Evolutionary conservation across 2,329 filamentous ascomycete species (phyloP).

Genomic region (Periconia macrospinosa): DNA sequence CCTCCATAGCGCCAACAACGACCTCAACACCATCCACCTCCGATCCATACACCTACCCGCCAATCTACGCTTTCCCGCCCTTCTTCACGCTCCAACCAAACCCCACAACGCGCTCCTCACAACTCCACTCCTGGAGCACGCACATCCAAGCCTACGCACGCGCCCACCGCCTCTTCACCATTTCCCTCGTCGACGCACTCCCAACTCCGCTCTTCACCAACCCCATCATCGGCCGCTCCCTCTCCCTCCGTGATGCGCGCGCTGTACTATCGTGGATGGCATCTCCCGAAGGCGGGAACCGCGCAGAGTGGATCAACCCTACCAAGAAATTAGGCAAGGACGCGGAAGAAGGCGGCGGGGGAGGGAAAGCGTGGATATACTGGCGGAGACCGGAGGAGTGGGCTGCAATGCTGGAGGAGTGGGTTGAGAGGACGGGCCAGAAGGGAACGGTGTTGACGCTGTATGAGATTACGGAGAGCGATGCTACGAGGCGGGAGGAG

Average conservation of each 20-base stretch:
- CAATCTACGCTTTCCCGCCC: slow-evolving; percentile 73
- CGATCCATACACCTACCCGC: slow-evolving; percentile 44
- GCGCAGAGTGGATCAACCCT: slow-evolving; percentile 65
- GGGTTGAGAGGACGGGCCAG: slow-evolving; percentile 85
- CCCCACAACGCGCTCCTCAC: slow-evolving; percentile 70
- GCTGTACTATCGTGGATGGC: slow-evolving; percentile 61
- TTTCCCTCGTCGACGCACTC: slow-evolving; percentile 63
- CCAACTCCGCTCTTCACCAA: slow-evolving; percentile 62
- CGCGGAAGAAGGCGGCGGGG: slow-evolving; percentile 26
- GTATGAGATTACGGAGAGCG: slow-evolving; percentile 89
- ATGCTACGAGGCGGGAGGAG: slow-evolving; percentile 69
- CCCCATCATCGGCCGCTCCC: slow-evolving; percentile 42
- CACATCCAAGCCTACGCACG: slow-evolving; percentile 84
- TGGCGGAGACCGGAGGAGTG: slow-evolving; percentile 91
- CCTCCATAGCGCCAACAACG: slow-evolving; percentile 3
- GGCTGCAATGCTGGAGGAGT: slow-evolving; percentile 75
- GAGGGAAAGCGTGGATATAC: slow-evolving; percentile 67
- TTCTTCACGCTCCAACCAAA: slow-evolving; percentile 85
- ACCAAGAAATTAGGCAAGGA: slow-evolving; percentile 11
- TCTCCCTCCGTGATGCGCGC: slow-evolving; percentile 57
- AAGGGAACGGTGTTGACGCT: slow-evolving; percentile 87
- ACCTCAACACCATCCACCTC: slow-evolving; percentile 10
- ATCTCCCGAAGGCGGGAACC: slow-evolving; percentile 52
- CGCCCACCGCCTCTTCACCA: slow-evolving; percentile 73
- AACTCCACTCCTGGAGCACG: slow-evolving; percentile 82